Conservation (phyloP, 768 basidiomycete genomes). For the Agrocybe chaxingu region DNA sequence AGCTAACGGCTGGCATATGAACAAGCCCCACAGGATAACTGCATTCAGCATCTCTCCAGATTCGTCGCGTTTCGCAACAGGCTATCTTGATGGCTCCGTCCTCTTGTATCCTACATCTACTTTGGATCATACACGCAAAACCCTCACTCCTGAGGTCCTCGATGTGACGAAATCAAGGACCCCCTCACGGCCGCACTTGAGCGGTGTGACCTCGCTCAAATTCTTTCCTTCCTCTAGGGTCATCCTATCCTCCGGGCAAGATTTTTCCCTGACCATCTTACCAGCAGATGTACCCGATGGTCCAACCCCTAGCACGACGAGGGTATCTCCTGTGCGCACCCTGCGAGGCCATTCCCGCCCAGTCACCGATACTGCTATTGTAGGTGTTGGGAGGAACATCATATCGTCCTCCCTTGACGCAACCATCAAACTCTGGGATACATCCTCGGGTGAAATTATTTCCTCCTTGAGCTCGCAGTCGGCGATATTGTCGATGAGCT, state of each 20-base stretch:
- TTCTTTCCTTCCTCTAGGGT: conserved; percentile 76
- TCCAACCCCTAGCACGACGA: conserved; percentile 18
- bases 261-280: conserved; percentile 65
- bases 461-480: conserved; percentile 38
- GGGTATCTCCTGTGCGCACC: conserved; percentile 53
- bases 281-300: conserved; percentile 46
- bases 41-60: conserved; percentile 65
- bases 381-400: conserved; percentile 64
- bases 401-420: conserved; percentile 68
- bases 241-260: conserved; percentile 64
- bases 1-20: neutral
- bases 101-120: conserved; percentile 41
- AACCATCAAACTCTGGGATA: conserved; percentile 71
- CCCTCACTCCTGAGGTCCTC: conserved; percentile 16
- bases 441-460: conserved; percentile 49
- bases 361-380: conserved; percentile 61
- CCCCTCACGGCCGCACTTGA: conserved; percentile 43
- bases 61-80: conserved; percentile 54
- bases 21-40: conserved; percentile 52
- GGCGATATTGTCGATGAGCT: conserved; percentile 42
- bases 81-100: conserved; percentile 58
- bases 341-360: conserved; percentile 64
- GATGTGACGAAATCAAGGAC: conserved; percentile 26
- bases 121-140: conserved; percentile 13
- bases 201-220: conserved; percentile 50